Evolutionary conservation across 176 grass and related monocot species (phyloP).

Genomic region (Tillandsia fasciculata): DNA sequence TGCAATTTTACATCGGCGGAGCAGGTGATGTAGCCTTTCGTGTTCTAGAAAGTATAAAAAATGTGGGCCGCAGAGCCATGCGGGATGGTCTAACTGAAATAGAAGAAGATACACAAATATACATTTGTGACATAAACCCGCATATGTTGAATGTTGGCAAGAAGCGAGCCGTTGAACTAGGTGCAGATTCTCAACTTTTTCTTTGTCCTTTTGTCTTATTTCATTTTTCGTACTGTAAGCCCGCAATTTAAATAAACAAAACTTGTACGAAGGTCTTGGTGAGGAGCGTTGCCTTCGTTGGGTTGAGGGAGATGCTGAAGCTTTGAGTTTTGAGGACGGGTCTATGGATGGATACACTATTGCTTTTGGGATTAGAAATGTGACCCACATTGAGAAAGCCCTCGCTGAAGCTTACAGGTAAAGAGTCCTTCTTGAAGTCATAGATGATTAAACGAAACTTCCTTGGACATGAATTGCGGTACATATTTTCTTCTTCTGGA

Average conservation of each 20-base stretch:
- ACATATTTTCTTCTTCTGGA: no score
- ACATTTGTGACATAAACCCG: slow-evolving; percentile 85
- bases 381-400: slow-evolving; percentile 88
- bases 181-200: slow-evolving; percentile 8
- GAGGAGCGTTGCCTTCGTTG: slow-evolving; percentile 56
- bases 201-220: neutral
- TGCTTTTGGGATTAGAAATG: slow-evolving; percentile 92
- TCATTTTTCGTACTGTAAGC: neutral
- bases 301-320: slow-evolving; percentile 86
- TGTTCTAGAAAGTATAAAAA: slow-evolving; percentile 69
- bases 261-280: slow-evolving; percentile 33
- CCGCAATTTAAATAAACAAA: slow-evolving; percentile 8
- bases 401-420: slow-evolving; percentile 81
- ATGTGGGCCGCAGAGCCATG: slow-evolving; percentile 42
- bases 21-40: slow-evolving; percentile 85
- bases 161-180: slow-evolving; percentile 75
- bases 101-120: slow-evolving; percentile 81
- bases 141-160: slow-evolving; percentile 90
- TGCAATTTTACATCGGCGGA: neutral
- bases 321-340: slow-evolving; percentile 70
- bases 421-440: neutral
- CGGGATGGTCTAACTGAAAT: slow-evolving; percentile 39
- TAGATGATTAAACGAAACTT: neutral
- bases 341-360: slow-evolving; percentile 97
- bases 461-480: no score